Base-by-base conservation (phyloP, 768 basidiomycete genomes). In the Trametes cingulata region DNA sequence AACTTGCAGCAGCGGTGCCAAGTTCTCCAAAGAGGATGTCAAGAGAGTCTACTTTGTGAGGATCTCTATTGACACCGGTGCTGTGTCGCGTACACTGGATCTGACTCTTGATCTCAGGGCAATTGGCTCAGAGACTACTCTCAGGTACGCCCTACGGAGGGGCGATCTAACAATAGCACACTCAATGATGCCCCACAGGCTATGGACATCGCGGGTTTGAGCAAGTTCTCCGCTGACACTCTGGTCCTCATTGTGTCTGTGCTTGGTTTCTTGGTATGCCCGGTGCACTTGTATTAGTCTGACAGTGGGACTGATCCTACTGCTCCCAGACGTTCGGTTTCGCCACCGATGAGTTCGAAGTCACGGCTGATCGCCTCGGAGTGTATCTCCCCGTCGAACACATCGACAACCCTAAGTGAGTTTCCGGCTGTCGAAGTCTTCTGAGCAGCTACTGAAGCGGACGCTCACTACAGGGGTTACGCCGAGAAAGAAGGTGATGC, bases 341-440 rank as follows among this genome's bases (percentile, higher is more conserved):
- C 60, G 82, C 85, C 13, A 86, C 86, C 3, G 79, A 79, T 58
- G 85, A 87, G 72, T 90, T 88, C 60, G 77, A 90, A 75, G 85
- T 91, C 27, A 91, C 88, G 10, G 75, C 82, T 33, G 86, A 89
- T 49, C 81, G 87, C 50, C 79, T 92, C 17, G 88, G 88, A 2
- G 86, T 87, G n/a, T 91, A 91, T 71, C 79, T 90, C 1, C 88
- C 88, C 3, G 83, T 85, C 10, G 85, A 90, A 75, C 90, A 90
- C 67, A 90, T 90, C 64, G 88, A 92, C 68, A 91, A 91, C 64
- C 90, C 90, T 1, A 88, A 86, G 82, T 83, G 65, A 49, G 75
- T 52, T 1, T 15, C 47, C n/a, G 5, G 20, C n/a, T 13, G 17
- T 2, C 27, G 45, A 1, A 9, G 29, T 42, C 8, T 36, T 27